Base-by-base conservation (phyloP, 2,329 filamentous ascomycete genomes). In the Talaromyces piceae region DNA sequence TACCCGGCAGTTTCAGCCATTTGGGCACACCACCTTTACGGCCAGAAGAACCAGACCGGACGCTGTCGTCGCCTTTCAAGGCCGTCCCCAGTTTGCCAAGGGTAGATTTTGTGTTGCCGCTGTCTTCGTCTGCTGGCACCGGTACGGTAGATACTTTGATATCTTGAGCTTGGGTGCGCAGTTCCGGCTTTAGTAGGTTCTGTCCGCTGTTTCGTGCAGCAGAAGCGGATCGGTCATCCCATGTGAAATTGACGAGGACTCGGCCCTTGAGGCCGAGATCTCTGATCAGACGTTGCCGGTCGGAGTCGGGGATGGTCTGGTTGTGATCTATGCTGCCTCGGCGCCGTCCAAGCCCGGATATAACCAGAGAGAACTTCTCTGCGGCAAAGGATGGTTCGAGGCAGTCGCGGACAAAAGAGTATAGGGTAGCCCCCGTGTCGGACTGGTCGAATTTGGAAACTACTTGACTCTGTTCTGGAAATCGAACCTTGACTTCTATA, bases 391-490 rank as follows among this genome's bases (percentile, higher is more conserved):
- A 52, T 26, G 81, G 68, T 1, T 82, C 79, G 67, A 98, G 84
- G 55, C 91, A 82, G 41, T 75, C 75, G 48, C 82, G 77, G 16
- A 95, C 87, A 57, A 86, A 88, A 12, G 76, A 73, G 69, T 97
- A 89, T 1, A 98, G 73, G 47, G 80, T 78, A 3, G 78, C 75
- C 1, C 84, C 86, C 0, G 87, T 89, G 49, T 91, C 84, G 1
- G 74, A 66, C 18, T 82, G 81, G 1, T 76, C 78, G 58, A 94
- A 82, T n/a, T 77, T 78, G 71, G 84, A 84, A 47, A 89, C 81
- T 27, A 90, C 81, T 49, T 84, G 83, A 52, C 83, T 87, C 59
- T 91, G 87, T 64, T 97, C 91, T 0, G 91, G 91, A 59, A 96
- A 91, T 23, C 91, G 86, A 45, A 96, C 80, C 57, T 87, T 89